A percentile compares a stretch with the other conserved stretches of the same genome.
Conservation (phyloP, 768 basidiomycete species). For the Cubamyces lactineus region DNA sequence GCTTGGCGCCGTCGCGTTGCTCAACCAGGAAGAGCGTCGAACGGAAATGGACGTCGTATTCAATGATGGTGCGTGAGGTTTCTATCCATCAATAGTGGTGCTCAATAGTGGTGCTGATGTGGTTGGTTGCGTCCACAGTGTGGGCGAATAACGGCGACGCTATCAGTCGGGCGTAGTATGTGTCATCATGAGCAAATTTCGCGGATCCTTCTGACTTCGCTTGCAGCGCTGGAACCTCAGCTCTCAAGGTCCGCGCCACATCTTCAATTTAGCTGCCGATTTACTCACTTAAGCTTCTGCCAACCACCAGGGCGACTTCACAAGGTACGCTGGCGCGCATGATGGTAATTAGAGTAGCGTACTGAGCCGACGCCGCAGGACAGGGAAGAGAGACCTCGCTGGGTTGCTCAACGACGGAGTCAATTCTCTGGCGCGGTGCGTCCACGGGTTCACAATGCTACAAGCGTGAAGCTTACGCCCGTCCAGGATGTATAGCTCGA, state of each 20-base stretch:
- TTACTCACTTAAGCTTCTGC: constrained; percentile 14
- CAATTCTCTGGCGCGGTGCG: constrained; percentile 84
- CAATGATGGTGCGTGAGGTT: constrained; percentile 63
- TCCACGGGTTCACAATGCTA: not conserved
- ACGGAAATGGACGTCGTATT: constrained; percentile 73
- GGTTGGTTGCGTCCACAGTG: constrained; percentile 45
- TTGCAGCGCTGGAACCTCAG: constrained; percentile 90
- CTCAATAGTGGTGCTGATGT: constrained; percentile 5
- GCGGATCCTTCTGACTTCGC: constrained; percentile 17
- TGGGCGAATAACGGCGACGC: constrained; percentile 99
- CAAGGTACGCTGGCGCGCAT: constrained; percentile 52
- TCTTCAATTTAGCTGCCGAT: not conserved
- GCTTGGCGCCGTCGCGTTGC: constrained; percentile 71
- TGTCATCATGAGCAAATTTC: constrained; percentile 18
- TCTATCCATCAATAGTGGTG: not conserved
- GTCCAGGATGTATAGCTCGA: constrained; percentile 79
- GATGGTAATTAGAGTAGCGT: not conserved
- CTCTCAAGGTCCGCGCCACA: constrained; percentile 72
- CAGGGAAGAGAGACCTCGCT: constrained; percentile 91
- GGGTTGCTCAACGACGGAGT: constrained; percentile 96
- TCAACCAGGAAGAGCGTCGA: constrained; percentile 54
- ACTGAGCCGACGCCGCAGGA: constrained; percentile 48
- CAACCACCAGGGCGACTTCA: constrained; percentile 74
- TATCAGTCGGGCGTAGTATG: constrained; percentile 85
- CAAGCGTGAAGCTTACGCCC: not conserved